Percentiles rank a stretch among this genome's conserved stretches.
phyloP scores from a whole-genome alignment of 2,329 filamentous ascomycete species.

The Cladosporium colombiae region DNA sequence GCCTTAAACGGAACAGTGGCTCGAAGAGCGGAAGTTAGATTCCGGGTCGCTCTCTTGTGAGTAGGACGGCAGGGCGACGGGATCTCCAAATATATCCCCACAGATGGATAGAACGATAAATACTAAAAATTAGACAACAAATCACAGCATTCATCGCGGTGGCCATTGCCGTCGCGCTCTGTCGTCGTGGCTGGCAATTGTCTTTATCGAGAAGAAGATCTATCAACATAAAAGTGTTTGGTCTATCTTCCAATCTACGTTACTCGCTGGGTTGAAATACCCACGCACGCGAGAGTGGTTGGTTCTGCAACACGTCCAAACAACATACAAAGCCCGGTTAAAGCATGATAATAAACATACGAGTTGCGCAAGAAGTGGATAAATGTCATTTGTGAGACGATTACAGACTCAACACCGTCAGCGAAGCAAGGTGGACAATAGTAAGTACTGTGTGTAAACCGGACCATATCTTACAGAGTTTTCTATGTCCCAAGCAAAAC shows the following conservation, averaged over 20 bases:
- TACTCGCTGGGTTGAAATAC: neutral
- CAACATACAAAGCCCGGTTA: no score
- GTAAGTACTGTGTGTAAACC: neutral
- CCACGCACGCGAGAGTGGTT: neutral
- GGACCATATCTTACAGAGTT: constrained; percentile 3
- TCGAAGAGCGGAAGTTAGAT: neutral
- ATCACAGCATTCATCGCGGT: neutral
- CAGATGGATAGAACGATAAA: neutral
- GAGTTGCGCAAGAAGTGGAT: neutral
- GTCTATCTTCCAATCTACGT: neutral
- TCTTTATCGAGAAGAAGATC: neutral
- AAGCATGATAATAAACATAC: neutral
- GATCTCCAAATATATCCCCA: neutral
- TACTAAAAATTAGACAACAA: neutral
- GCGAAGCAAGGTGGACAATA: neutral
- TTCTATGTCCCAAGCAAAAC: neutral
- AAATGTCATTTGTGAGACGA: neutral
- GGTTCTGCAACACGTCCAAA: neutral
- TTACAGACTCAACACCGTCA: neutral
- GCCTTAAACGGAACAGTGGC: neutral
- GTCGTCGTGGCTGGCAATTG: neutral
- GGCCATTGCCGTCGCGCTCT: neutral
- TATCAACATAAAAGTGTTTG: neutral
- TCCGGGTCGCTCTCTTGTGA: neutral
- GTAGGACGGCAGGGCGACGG: neutral